Conservation (phyloP, 768 basidiomycete species). For the Tricholomella constricta region DNA sequence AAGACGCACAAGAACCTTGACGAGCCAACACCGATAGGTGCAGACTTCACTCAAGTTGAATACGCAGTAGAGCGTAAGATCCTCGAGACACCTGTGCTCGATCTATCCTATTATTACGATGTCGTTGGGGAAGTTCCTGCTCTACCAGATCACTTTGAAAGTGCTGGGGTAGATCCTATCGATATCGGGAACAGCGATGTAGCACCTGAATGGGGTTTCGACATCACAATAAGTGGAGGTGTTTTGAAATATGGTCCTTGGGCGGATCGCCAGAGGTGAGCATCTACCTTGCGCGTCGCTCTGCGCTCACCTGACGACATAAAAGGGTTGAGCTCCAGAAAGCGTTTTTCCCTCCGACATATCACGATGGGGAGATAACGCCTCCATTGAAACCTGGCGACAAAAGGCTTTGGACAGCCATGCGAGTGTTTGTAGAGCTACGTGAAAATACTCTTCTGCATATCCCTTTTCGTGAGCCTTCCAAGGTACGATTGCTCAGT, state of each 20-base stretch:
- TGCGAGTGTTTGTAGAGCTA: conserved; percentile 83
- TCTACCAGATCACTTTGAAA: conserved; percentile 25
- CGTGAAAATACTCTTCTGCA: conserved; percentile 74
- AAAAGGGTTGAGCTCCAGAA: conserved; percentile 73
- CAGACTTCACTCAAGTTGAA: conserved; percentile 62
- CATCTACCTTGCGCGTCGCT: background rate
- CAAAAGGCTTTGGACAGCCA: conserved; percentile 75
- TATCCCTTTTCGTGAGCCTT: conserved; percentile 89
- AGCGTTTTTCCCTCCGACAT: conserved; percentile 82
- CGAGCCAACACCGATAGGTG: conserved; percentile 56
- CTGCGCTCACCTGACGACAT: conserved; percentile 2
- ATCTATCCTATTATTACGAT: conserved; percentile 87
- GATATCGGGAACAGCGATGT: conserved; percentile 87
- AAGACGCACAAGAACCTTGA: conserved; percentile 41
- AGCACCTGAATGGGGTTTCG: conserved; percentile 92
- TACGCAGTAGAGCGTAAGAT: conserved; percentile 89
- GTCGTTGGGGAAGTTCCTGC: conserved; percentile 75
- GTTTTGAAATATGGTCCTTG: conserved; percentile 88
- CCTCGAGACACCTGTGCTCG: conserved; percentile 73
- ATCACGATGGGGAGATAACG: conserved; percentile 61
- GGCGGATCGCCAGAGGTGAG: conserved; percentile 90
- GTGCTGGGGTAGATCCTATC: conserved; percentile 43
- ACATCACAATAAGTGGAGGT: conserved; percentile 79
- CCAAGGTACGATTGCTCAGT: conserved; percentile 57
- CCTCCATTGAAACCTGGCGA: conserved; percentile 72